A percentile compares a stretch with the other conserved stretches of the same genome.
Conservation (phyloP, 176 grass and related monocot species). For the Zoysia japonica region DNA sequence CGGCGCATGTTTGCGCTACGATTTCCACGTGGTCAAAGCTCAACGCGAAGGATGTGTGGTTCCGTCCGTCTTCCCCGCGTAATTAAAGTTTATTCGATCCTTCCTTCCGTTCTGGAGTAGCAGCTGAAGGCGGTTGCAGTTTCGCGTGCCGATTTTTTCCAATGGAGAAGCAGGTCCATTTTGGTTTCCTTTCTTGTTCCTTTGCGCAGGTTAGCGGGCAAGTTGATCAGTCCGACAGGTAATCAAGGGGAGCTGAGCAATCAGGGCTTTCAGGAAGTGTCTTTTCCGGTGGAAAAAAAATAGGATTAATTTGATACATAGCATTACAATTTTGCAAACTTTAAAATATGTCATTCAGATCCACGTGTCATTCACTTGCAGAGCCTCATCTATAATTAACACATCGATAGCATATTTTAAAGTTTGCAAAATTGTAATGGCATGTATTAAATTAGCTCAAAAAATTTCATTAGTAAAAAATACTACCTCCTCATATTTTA, state of each 20-base stretch:
- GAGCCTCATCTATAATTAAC: no score
- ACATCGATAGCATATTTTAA: no score
- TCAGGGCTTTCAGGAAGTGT: neutral
- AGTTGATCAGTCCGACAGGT: neutral
- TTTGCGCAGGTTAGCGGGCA: neutral
- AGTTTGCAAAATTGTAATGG: no score
- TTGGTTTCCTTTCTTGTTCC: neutral
- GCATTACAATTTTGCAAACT: no score
- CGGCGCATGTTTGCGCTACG: neutral
- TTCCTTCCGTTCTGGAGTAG: neutral
- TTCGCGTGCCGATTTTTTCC: neutral
- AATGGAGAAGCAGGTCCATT: neutral
- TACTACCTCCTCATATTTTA: no score
- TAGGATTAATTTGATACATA: no score
- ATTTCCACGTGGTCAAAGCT: neutral
- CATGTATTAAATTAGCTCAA: no score
- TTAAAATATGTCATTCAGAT: no score
- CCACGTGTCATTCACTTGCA: no score
- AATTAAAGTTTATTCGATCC: neutral
- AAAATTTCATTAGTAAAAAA: no score
- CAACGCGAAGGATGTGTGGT: neutral
- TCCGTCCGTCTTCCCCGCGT: slow-evolving; percentile 10
- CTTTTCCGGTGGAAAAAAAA: neutral
- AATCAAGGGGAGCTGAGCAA: neutral
- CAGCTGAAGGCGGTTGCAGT: neutral